These are phyloP conservation scores for Fusarium nelsonii DNA, from an alignment of 2,329 filamentous ascomycete species.

Conservation along the genomic window DNA sequence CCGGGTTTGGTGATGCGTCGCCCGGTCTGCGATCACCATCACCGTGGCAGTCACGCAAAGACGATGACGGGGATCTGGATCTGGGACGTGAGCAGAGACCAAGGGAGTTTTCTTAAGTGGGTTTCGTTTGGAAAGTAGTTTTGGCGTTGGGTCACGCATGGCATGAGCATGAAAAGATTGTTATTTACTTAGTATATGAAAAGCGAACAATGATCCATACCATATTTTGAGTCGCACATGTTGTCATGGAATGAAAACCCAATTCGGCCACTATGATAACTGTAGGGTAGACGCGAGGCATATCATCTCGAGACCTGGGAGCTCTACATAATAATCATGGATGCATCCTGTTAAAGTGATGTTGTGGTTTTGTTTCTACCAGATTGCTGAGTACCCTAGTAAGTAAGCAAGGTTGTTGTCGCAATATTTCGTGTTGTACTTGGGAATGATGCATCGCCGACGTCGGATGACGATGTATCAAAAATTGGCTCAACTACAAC, in stretches of 20 bases:
- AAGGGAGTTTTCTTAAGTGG: constrained; percentile 50
- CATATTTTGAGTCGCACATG: neutral
- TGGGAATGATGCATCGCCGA: neutral
- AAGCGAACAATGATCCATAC: neutral
- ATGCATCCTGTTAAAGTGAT: neutral
- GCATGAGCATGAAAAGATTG: neutral
- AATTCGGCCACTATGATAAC: neutral
- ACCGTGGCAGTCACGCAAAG: constrained; percentile 48
- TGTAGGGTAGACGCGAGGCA: constrained; percentile 6
- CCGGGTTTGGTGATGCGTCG: constrained; percentile 48
- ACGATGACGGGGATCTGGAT: constrained; percentile 51
- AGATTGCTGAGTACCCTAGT: neutral
- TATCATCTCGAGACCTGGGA: too few species aligned
- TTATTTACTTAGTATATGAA: neutral
- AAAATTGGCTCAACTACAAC: constrained; percentile 15
- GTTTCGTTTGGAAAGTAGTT: neutral
- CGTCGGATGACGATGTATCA: constrained; percentile 12
- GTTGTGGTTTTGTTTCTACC: too few species aligned
- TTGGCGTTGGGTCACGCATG: constrained; percentile 37
- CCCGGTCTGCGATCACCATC: constrained; percentile 46
- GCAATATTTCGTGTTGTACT: constrained; percentile 58
- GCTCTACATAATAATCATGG: too few species aligned
- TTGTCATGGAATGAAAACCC: neutral
- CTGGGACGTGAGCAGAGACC: constrained; percentile 51
- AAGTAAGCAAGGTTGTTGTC: neutral